These are phyloP conservation scores for Paramecium pentaurelia DNA, from an alignment of 73 alveolate species.

Conservation along the genomic window DNA sequence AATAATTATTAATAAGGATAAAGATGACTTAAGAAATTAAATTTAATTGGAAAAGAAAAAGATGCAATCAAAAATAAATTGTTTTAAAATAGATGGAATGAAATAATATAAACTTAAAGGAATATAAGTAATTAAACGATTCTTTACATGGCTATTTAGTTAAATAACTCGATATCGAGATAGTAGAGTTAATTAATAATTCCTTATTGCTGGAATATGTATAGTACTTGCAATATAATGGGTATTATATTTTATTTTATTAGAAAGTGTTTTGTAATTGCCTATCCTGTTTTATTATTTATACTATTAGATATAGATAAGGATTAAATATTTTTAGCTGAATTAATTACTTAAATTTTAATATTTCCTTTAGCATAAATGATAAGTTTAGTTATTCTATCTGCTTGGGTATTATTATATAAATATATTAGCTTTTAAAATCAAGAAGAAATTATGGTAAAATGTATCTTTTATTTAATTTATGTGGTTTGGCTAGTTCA, in stretches of 20 bases:
- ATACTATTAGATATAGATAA: not conserved
- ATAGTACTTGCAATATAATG: not conserved
- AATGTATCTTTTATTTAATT: not conserved
- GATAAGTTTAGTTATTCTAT: not conserved
- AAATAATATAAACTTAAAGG: not conserved
- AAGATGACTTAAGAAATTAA: not conserved
- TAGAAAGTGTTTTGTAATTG: not conserved
- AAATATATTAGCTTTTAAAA: not conserved
- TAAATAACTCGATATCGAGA: not conserved
- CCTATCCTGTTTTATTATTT: not conserved
- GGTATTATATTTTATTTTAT: not conserved
- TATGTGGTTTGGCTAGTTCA: conserved; percentile 5
- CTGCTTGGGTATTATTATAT: not conserved
- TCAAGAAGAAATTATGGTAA: not conserved
- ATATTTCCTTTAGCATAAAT: not conserved
- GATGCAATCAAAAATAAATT: not conserved
- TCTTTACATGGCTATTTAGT: not conserved
- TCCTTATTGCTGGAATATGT: not conserved
- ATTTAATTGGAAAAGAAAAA: not conserved
- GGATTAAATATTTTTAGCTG: not conserved
- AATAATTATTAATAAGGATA: not conserved
- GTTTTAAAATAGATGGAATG: not conserved
- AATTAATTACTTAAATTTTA: not conserved
- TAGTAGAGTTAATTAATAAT: not conserved
- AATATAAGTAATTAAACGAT: not conserved